Conservation (phyloP, 192 early-diverging fungal species). For the Chytriomyces hyalinus region DNA sequence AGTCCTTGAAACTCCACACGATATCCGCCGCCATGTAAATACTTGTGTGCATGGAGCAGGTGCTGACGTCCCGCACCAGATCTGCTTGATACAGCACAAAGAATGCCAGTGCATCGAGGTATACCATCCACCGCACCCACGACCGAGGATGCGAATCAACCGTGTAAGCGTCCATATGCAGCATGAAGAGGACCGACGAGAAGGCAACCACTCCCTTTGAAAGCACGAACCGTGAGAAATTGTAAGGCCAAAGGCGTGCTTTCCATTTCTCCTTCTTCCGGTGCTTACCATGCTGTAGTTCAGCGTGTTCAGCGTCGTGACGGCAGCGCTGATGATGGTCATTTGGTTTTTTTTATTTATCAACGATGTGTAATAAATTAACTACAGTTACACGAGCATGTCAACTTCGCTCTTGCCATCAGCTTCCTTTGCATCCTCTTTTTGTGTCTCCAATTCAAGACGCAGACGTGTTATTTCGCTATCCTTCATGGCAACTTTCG, state of each 20-base stretch:
- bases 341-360: too few species aligned
- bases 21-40: not conserved
- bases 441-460: too few species aligned
- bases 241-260: slow-evolving; percentile 7
- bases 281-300: not conserved
- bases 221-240: not conserved
- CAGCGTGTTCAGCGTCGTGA: not conserved
- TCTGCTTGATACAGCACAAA: slow-evolving; percentile 16
- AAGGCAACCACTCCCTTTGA: slow-evolving; percentile 1
- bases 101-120: slow-evolving; percentile 13
- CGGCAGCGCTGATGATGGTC: not conserved
- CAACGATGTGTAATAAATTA: too few species aligned
- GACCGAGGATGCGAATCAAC: slow-evolving; percentile 2
- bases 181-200: not conserved
- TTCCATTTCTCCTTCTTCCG: not conserved
- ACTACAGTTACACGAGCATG: too few species aligned
- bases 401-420: too few species aligned
- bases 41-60: not conserved
- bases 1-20: slow-evolving; percentile 26
- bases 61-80: not conserved
- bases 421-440: too few species aligned
- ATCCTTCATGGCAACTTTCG: not conserved
- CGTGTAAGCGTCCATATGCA: not conserved
- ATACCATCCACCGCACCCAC: slow-evolving; percentile 19
- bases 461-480: too few species aligned